Evolutionary conservation across 345 rosid genomes (phyloP), one percentile per base, ranked within the genome.

Genomic region (Ceriops decandra): DNA sequence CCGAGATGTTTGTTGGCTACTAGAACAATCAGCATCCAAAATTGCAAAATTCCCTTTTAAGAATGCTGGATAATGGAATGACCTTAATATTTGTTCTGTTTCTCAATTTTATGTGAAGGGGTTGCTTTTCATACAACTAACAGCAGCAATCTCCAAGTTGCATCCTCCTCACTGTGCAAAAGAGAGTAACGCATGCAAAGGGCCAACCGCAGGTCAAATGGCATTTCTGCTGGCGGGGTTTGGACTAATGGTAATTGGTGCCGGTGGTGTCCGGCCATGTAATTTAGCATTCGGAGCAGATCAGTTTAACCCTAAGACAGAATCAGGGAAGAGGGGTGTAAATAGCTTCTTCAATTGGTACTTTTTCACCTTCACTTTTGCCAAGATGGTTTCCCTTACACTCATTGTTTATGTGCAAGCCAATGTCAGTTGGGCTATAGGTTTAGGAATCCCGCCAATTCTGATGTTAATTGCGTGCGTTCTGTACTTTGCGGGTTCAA

Each of bases 261-360:
- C 96, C 0, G 96, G 90, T 17, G 96, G 96, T 0, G 79, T 90
- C 26, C 73, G 96, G 52, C 93, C 96, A 5, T 88, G 93, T 77
- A 90, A 88, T 64, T 59, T 90, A 62, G 93, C 96, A 0, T 88
- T 90, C 36, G 96, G 91, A 4, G 93, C 84, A 16, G 96, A 90
- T 72, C 96, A 90, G 73, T 88, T 88, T 57, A 84, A 90, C 72
- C 93, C 96, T 3, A 69, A 80, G 20, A 78, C 93, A 0, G 89
- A 85, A 49, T 80, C 96, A 0, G 96, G 96, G 31, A 86, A 86
- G 74, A 86, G 72, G 74, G 93, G 93, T 27, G 81, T 88, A 63
- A 81, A 85, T 67, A 90, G 91, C 68, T 90, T 90, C 86, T 86
- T 90, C 80, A 90, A 90, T 72, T 90, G 96, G 96, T 88, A 90